Evolutionary conservation across 2,329 filamentous ascomycete genomes (phyloP).

Genomic region (Paraconiothyrium sp.): DNA sequence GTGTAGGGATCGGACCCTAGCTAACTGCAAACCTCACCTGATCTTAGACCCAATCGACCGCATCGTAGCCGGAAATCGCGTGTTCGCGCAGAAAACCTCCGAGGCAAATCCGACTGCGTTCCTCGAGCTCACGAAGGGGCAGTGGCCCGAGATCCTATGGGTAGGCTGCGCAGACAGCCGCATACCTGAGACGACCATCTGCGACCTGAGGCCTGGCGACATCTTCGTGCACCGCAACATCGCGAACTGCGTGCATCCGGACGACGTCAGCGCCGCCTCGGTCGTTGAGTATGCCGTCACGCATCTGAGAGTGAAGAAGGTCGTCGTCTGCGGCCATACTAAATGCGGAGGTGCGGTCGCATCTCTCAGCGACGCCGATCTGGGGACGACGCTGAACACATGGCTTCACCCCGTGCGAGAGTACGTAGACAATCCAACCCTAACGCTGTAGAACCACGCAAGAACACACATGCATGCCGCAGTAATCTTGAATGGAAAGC

Average conservation of each 20-base stretch:
- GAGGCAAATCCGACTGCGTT: conserved; percentile 77
- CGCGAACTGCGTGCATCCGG: conserved; percentile 79
- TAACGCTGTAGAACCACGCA: neutral
- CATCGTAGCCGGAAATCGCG: conserved; percentile 73
- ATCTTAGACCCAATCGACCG: conserved; percentile 66
- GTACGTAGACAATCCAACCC: conserved; percentile 22
- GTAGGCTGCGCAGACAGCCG: conserved; percentile 88
- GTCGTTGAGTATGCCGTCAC: conserved; percentile 83
- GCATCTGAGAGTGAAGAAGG: conserved; percentile 72
- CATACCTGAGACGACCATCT: conserved; percentile 82
- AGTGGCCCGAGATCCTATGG: conserved; percentile 77
- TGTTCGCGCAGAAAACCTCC: conserved; percentile 73
- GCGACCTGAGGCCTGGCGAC: conserved; percentile 81
- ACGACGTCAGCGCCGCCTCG: conserved; percentile 77
- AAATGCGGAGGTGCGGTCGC: conserved; percentile 68
- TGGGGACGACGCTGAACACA: conserved; percentile 66
- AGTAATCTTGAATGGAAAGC: neutral
- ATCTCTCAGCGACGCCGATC: conserved; percentile 63
- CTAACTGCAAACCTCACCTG: conserved; percentile 37
- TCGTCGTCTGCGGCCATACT: conserved; percentile 70
- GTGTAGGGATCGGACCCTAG: conserved; percentile 24
- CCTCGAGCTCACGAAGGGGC: conserved; percentile 71
- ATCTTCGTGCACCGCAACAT: conserved; percentile 93
- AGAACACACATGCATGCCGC: neutral
- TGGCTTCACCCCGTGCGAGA: conserved; percentile 68